These are phyloP conservation scores for Lathyrus sativus DNA, from an alignment of 306 rosid species.

Conservation along the genomic window DNA sequence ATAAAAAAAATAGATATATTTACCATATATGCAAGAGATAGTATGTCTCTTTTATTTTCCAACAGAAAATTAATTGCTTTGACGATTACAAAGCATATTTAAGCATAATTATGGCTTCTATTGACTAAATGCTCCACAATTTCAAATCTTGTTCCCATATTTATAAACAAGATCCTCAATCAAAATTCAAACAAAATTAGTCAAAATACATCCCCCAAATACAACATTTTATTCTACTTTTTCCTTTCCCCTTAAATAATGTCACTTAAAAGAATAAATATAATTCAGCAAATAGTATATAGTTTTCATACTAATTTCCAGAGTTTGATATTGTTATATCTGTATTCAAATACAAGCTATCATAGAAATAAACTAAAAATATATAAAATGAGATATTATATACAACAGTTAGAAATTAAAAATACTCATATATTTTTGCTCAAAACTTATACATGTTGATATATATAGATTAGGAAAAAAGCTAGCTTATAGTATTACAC, in stretches of 20 bases:
- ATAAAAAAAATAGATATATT: background rate
- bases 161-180: conserved; percentile 10
- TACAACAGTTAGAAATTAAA: background rate
- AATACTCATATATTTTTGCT: background rate
- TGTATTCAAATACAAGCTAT: too few relatives aligned
- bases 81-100: conserved; percentile 22
- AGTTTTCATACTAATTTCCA: background rate
- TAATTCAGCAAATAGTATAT: background rate
- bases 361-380: background rate
- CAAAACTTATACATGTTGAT: conserved; percentile 8
- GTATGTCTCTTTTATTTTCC: background rate
- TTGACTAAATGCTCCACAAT: conserved; percentile 28
- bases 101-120: conserved; percentile 26
- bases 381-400: background rate
- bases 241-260: background rate
- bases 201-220: conserved; percentile 29
- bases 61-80: background rate
- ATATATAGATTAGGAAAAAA: conserved; percentile 28
- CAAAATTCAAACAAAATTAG: conserved; percentile 19
- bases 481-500: background rate
- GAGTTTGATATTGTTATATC: too few relatives aligned
- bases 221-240: conserved; percentile 25
- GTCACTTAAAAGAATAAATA: too few relatives aligned
- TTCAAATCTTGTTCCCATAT: conserved; percentile 30
- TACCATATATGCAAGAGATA: background rate